Conservation (phyloP, 1,139 yeast genomes). For the Yamadazyma jaroonii region DNA sequence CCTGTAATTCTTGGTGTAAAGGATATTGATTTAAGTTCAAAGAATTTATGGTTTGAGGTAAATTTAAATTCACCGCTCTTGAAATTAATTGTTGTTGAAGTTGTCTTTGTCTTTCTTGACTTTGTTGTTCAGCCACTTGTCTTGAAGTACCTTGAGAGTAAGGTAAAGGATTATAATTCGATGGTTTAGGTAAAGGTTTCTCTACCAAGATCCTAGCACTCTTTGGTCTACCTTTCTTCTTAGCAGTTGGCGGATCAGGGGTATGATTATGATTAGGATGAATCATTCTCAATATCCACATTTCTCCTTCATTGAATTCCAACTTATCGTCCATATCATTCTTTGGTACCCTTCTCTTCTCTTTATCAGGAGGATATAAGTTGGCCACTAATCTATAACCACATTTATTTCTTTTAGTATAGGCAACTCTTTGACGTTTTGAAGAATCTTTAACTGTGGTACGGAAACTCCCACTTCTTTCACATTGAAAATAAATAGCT, state of each 20-base stretch:
- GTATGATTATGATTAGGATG: constrained; percentile 48
- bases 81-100: neutral
- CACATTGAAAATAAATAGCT: constrained; percentile 52
- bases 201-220: constrained; percentile 44
- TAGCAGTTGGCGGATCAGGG: constrained; percentile 41
- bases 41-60: constrained; percentile 4
- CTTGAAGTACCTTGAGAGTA: constrained; percentile 9
- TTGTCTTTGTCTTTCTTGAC: constrained; percentile 10
- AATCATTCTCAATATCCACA: constrained; percentile 52
- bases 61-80: neutral
- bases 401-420: constrained; percentile 49
- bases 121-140: constrained; percentile 8
- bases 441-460: constrained; percentile 49
- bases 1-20: constrained; percentile 19
- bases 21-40: constrained; percentile 10
- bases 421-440: constrained; percentile 50
- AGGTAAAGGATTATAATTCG: constrained; percentile 11
- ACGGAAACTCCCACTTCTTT: constrained; percentile 46
- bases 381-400: constrained; percentile 50
- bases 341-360: constrained; percentile 14
- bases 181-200: constrained; percentile 40
- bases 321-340: constrained; percentile 17
- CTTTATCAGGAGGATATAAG: constrained; percentile 44
- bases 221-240: constrained; percentile 33
- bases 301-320: constrained; percentile 22